Conservation (phyloP, 2,329 filamentous ascomycete genomes). For the Ilyonectria destructans region DNA sequence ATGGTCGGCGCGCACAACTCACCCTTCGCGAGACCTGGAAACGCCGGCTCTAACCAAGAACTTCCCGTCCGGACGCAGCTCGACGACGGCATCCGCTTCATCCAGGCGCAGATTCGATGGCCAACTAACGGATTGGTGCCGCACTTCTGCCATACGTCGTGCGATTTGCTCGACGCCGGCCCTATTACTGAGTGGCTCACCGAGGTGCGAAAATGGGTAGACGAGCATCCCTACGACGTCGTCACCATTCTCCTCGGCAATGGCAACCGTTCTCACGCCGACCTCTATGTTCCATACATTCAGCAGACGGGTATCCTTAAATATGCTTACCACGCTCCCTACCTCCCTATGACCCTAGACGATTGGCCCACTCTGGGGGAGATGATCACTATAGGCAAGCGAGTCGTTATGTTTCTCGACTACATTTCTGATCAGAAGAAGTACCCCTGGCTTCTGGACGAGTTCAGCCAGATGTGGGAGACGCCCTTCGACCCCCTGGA, state of each 20-base stretch:
- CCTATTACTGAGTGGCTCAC: constrained; percentile 82
- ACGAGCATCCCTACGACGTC: constrained; percentile 85
- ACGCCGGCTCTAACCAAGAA: constrained; percentile 83
- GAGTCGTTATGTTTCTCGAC: constrained; percentile 87
- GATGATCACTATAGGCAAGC: constrained; percentile 80
- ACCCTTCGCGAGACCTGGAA: constrained; percentile 80
- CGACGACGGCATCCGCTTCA: constrained; percentile 80
- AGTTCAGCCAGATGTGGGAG: constrained; percentile 93
- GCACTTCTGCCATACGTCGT: constrained; percentile 90
- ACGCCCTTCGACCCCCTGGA: constrained; percentile 84
- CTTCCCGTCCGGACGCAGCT: constrained; percentile 79
- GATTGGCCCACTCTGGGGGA: constrained; percentile 89
- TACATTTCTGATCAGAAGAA: constrained; percentile 85
- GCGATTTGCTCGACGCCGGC: constrained; percentile 86
- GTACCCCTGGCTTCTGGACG: constrained; percentile 88
- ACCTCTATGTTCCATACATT: constrained; percentile 79
- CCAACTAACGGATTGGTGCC: constrained; percentile 65
- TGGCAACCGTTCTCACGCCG: constrained; percentile 77
- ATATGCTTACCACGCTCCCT: constrained; percentile 82
- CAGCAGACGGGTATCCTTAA: constrained; percentile 79
- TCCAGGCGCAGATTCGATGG: constrained; percentile 77
- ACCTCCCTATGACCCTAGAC: constrained; percentile 78
- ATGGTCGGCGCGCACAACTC: constrained; percentile 86
- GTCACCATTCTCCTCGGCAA: constrained; percentile 91
- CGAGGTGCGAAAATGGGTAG: constrained; percentile 81